A percentile compares a stretch with the other conserved stretches of the same genome.
Evolutionary conservation across 2,329 filamentous ascomycete species (phyloP).

Genomic region (Cladophialophora immunda): DNA sequence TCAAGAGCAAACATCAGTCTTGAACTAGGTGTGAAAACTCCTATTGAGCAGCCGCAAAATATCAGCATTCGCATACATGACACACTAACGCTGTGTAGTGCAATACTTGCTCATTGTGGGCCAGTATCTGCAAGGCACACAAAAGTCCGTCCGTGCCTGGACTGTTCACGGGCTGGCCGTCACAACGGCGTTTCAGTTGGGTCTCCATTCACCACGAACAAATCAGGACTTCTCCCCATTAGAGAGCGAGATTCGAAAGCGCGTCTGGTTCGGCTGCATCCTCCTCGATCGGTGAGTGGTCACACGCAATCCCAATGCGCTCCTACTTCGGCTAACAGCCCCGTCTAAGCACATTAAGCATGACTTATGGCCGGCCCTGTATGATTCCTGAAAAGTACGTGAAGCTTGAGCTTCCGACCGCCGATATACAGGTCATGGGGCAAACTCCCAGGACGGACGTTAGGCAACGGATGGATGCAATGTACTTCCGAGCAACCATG

Average conservation of each 20-base stretch:
- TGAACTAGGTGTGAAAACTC: slow-evolving; percentile 50
- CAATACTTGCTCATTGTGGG: slow-evolving; percentile 60
- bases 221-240: slow-evolving; percentile 49
- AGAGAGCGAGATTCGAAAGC: slow-evolving; percentile 57
- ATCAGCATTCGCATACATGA: background rate
- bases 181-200: slow-evolving; percentile 60
- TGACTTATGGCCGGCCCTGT: slow-evolving; percentile 61
- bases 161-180: slow-evolving; percentile 62
- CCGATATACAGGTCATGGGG: slow-evolving; percentile 17
- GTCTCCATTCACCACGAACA: slow-evolving; percentile 57
- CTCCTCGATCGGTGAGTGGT: slow-evolving; percentile 53
- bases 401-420: slow-evolving; percentile 48
- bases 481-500: slow-evolving; percentile 22
- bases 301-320: background rate
- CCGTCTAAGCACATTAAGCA: slow-evolving; percentile 54
- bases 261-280: slow-evolving; percentile 61
- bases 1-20: slow-evolving; percentile 54
- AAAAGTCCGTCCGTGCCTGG: slow-evolving; percentile 63
- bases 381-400: slow-evolving; percentile 58
- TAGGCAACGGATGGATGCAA: slow-evolving; percentile 15
- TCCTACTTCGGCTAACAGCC: background rate
- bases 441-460: background rate
- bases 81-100: slow-evolving; percentile 44
- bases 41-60: background rate
- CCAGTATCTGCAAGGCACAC: slow-evolving; percentile 64